phyloP scores from a whole-genome alignment of 495 filamentous ascomycete species.

The Antarctomyces pellizariae region DNA sequence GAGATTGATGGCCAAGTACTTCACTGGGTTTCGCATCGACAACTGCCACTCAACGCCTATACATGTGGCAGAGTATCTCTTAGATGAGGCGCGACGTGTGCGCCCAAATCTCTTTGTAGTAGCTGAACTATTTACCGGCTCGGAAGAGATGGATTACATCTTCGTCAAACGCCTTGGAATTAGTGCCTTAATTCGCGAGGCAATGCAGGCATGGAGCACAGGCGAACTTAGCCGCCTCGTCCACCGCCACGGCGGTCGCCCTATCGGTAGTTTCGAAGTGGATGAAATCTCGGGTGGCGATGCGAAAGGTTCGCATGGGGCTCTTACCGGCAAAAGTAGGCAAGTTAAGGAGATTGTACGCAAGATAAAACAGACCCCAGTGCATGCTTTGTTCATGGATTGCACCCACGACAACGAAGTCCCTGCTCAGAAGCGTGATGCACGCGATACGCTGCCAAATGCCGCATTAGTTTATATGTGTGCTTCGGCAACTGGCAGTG shows the following conservation, averaged over 20 bases:
- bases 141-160: conserved; percentile 83
- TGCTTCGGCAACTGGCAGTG: conserved; percentile 75
- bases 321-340: conserved; percentile 4
- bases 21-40: conserved; percentile 87
- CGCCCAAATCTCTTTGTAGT: conserved; percentile 78
- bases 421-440: conserved; percentile 87
- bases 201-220: conserved; percentile 96
- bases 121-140: conserved; percentile 90
- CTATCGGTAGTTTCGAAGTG: conserved; percentile 88
- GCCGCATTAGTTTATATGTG: conserved; percentile 92
- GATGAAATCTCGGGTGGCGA: conserved; percentile 30
- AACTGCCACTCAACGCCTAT: conserved; percentile 96
- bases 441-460: conserved; percentile 85
- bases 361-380: conserved; percentile 53
- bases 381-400: conserved; percentile 94
- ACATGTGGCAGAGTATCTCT: conserved; percentile 75
- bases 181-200: conserved; percentile 78
- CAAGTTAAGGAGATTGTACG: conserved; percentile 24
- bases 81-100: conserved; percentile 76
- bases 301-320: conserved; percentile 10
- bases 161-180: conserved; percentile 85
- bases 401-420: conserved; percentile 98
- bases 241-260: conserved; percentile 80
- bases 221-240: conserved; percentile 76
- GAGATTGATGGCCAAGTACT: conserved; percentile 82